Base-by-base conservation (phyloP, 73 alveolate genomes). In the Durusdinium trenchii region DNA sequence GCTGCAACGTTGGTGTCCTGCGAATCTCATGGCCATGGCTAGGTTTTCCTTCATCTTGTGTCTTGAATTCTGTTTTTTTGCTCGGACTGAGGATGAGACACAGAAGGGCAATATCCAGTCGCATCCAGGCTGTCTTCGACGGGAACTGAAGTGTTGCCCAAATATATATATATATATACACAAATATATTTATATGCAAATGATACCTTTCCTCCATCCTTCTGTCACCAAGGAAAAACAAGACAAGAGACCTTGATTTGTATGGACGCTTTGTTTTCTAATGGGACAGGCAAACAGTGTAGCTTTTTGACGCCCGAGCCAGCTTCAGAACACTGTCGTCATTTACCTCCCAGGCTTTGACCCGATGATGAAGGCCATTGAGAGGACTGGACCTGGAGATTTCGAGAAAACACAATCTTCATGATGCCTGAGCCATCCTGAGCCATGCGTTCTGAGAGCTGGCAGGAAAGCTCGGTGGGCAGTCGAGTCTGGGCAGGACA, bases 391-490 rank as follows among this genome's bases (percentile, higher is more conserved):
- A n/a, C 38, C 14, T 26, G 89, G 38, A 18, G 54, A 3, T 78
- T 40, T 51, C 89, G 32, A 42, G 4, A 18, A n/a, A n/a, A n/a
- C n/a, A n/a, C n/a, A n/a, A n/a, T n/a, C n/a, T n/a, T n/a, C n/a
- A n/a, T n/a, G n/a, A n/a, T n/a, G n/a, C n/a, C n/a, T n/a, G n/a
- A n/a, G n/a, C n/a, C n/a, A n/a, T n/a, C n/a, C n/a, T n/a, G n/a
- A n/a, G n/a, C n/a, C n/a, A n/a, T n/a, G n/a, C n/a, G n/a, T n/a
- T n/a, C n/a, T n/a, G n/a, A n/a, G n/a, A n/a, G n/a, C 6, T 7
- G 36, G 84, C 81, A 89, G 96, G 96, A 89, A 89, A 67, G 96
- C 96, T 36, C 81, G 86, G 26, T 89, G 81, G 61, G 96, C 96
- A 6, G 61, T 89, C 23, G 96, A 89, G 16, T 89, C 96, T 67